phyloP scores from a whole-genome alignment of 2,329 filamentous ascomycete species.

The Trichophyton simii region DNA sequence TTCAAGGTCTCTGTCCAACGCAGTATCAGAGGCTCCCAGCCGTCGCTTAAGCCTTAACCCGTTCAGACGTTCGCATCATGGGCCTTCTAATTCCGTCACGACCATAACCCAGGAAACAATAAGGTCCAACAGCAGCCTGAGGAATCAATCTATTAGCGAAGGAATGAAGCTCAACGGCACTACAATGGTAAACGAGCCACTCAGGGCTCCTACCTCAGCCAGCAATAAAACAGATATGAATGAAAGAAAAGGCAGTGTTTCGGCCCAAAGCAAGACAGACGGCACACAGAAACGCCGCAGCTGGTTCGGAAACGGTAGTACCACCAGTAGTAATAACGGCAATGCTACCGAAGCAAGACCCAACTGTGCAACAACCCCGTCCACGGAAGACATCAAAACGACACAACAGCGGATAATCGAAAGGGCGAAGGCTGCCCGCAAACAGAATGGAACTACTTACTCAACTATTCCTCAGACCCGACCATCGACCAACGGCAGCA shows the following conservation, averaged over 20 bases:
- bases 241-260: constrained; percentile 27
- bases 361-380: constrained; percentile 2
- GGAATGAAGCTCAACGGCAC: constrained; percentile 15
- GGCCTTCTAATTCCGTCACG: constrained; percentile 24
- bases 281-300: constrained; percentile 25
- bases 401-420: constrained; percentile 15
- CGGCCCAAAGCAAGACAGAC: constrained; percentile 24
- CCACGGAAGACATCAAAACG: constrained; percentile 15
- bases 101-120: constrained; percentile 19
- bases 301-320: constrained; percentile 25
- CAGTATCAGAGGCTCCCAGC: constrained; percentile 10
- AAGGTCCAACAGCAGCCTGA: constrained; percentile 2
- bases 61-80: constrained; percentile 31
- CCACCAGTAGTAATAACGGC: constrained; percentile 2
- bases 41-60: constrained; percentile 32
- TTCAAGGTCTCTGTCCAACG: background rate
- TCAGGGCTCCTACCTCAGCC: constrained; percentile 11
- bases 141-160: constrained; percentile 6
- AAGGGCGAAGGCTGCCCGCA: constrained; percentile 9
- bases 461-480: background rate
- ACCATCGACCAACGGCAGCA: constrained; percentile 3
- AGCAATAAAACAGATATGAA: constrained; percentile 18
- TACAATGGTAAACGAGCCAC: constrained; percentile 10
- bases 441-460: background rate
- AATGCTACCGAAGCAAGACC: background rate